Evolutionary conservation across 2,329 filamentous ascomycete genomes (phyloP).

Genomic region (Pseudogymnoascus sp.): DNA sequence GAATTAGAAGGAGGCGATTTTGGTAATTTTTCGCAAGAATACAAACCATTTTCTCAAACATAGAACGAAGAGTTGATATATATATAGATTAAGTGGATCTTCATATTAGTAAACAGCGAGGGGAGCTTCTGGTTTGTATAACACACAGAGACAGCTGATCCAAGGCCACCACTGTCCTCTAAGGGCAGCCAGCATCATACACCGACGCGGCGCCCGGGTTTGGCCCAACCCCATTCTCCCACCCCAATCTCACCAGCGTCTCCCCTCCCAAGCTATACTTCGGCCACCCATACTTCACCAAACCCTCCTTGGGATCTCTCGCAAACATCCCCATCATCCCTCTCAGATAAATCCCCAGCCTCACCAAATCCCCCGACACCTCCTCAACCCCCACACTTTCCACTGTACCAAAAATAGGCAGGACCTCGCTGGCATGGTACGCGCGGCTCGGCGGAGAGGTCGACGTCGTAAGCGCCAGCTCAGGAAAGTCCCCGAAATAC

Average conservation of each 20-base stretch:
- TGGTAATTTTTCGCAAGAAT: neutral
- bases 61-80: neutral
- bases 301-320: slow-evolving; percentile 31
- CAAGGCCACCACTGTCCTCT: neutral
- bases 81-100: neutral
- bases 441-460: slow-evolving; percentile 26
- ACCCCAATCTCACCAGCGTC: slow-evolving; percentile 26
- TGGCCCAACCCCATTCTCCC: slow-evolving; percentile 24
- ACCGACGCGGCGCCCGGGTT: neutral
- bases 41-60: neutral
- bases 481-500: slow-evolving; percentile 33
- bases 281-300: slow-evolving; percentile 29
- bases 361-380: slow-evolving; percentile 24
- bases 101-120: neutral
- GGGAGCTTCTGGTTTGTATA: neutral
- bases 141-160: neutral
- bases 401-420: slow-evolving; percentile 29
- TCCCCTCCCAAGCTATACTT: slow-evolving; percentile 18
- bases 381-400: slow-evolving; percentile 16
- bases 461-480: slow-evolving; percentile 24
- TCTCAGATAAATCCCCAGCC: slow-evolving; percentile 30
- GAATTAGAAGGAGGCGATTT: neutral
- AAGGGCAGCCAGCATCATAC: neutral
- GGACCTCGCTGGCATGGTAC: slow-evolving; percentile 31
- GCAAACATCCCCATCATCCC: slow-evolving; percentile 35